phyloP scores from a whole-genome alignment of 2,329 filamentous ascomycete species.

The Ascochyta viciae-villosae region DNA sequence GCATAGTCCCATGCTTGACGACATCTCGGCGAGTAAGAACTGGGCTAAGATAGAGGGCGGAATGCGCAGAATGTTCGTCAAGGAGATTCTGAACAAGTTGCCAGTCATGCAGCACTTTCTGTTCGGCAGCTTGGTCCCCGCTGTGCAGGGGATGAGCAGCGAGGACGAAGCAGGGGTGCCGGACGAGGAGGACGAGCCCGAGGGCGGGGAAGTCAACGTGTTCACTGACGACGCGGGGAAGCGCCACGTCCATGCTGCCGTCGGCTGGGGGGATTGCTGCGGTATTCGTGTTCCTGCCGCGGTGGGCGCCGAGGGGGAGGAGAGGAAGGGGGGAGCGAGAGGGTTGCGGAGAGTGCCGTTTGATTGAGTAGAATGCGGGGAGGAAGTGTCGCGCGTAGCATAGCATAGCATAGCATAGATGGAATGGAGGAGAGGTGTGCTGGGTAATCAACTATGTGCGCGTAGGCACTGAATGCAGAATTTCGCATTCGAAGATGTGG shows the following conservation, averaged over 20 bases:
- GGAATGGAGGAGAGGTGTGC: background rate
- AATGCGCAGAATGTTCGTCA: constrained; percentile 96
- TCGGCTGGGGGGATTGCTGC: constrained; percentile 92
- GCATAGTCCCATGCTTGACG: constrained; percentile 98
- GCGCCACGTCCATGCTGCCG: constrained; percentile 72
- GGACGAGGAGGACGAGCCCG: constrained; percentile 55
- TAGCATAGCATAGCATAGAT: background rate
- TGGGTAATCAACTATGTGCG: background rate
- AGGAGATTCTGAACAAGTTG: constrained; percentile 89
- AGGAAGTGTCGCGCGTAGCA: background rate
- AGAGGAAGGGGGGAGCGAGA: constrained; percentile 72
- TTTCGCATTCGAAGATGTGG: background rate
- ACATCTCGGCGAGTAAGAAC: constrained; percentile 87
- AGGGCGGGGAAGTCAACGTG: constrained; percentile 60
- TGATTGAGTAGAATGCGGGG: constrained; percentile 59
- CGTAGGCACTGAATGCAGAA: constrained; percentile 3
- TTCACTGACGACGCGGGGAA: constrained; percentile 69
- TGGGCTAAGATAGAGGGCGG: constrained; percentile 94
- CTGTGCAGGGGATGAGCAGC: constrained; percentile 79
- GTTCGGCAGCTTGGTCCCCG: constrained; percentile 85
- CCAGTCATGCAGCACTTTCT: constrained; percentile 99
- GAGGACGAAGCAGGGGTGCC: constrained; percentile 60
- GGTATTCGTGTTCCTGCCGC: constrained; percentile 97
- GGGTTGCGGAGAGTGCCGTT: constrained; percentile 79
- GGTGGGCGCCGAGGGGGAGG: constrained; percentile 87